Evolutionary conservation across 2,329 filamentous ascomycete species (phyloP).

Genomic region (Talaromyces islandicus): DNA sequence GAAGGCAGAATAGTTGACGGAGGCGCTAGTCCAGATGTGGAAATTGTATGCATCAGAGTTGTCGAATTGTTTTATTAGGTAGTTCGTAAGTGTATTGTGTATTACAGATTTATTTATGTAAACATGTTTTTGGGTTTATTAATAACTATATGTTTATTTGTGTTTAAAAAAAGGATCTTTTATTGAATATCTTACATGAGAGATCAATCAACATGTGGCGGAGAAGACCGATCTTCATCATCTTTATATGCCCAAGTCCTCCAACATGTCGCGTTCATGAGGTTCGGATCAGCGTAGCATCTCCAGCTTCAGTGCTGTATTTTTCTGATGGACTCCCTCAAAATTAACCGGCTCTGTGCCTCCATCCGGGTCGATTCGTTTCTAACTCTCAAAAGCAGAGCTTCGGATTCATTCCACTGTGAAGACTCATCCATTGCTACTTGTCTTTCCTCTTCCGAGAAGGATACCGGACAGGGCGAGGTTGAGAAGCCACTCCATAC

Average conservation of each 20-base stretch:
- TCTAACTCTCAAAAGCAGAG: constrained; percentile 16
- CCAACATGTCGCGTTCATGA: constrained; percentile 18
- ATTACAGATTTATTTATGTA: too few species aligned
- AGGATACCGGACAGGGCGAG: constrained; percentile 15
- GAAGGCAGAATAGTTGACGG: neutral
- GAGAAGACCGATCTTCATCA: constrained; percentile 15
- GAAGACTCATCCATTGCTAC: constrained; percentile 16
- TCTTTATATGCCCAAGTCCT: constrained; percentile 21
- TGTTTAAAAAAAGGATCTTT: too few species aligned
- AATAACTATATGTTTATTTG: too few species aligned
- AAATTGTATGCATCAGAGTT: neutral
- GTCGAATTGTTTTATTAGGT: too few species aligned
- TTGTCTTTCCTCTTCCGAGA: constrained; percentile 16
- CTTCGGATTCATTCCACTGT: constrained; percentile 22
- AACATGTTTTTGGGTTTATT: too few species aligned
- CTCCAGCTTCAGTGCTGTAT: constrained; percentile 17
- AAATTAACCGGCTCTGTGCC: constrained; percentile 22
- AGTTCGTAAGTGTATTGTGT: too few species aligned
- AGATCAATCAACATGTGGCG: neutral
- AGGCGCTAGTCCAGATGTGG: neutral
- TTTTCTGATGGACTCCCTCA: constrained; percentile 15
- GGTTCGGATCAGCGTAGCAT: constrained; percentile 18
- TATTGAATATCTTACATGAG: neutral
- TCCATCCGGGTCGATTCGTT: constrained; percentile 19
- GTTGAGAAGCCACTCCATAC: constrained; percentile 4